Evolutionary conservation across 2,329 filamentous ascomycete genomes (phyloP), one percentile per base, ranked within the genome.

Genomic region (Sclerotinia borealis): DNA sequence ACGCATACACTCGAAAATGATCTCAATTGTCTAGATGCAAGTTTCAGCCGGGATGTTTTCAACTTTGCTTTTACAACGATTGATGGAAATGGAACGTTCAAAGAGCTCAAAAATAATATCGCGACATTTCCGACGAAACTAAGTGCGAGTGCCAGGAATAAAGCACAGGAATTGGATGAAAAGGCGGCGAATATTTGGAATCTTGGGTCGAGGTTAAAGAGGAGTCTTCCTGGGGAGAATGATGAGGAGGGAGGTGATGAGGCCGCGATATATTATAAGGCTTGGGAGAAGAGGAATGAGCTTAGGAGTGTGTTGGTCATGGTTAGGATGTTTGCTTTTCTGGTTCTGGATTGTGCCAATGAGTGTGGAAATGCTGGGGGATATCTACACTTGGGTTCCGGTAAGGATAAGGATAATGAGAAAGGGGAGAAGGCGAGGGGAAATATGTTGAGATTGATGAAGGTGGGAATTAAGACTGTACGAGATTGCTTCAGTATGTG

Each of bases 121-220:
- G 63, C 64, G 1, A 71, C 68, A 41, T 76, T 75, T 31, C 73
- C 76, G 27, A 75, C 69, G 27, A 73, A 70, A 11, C 67, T 76
- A 1, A 69, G 68, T 15, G 48, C 72, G 2, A 58, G 70, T 37
- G 67, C 74, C 29, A 56, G n/a, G 13, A 29, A 45, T 19, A 59
- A 51, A 39, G 43, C 78, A 48, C 74, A 76, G 29, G 79, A 82
- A 6, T 75, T 91, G 3, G 86, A 90, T 65, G 73, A 68, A 6
- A 68, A 78, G 8, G 89, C 83, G 62, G 81, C 82, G 0, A 77
- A 78, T 29, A 75, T 92, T 9, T 92, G 88, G 89, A 92, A 92
- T 67, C 72, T 82, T 7, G 85, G 85, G 47, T 85, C 85, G 1
- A 80, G 82, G 31, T 71, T 85, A 7, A 77, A 74, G 43, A 75